Conservation (phyloP, 306 rosid genomes). For the Quercus berberidifolia region DNA sequence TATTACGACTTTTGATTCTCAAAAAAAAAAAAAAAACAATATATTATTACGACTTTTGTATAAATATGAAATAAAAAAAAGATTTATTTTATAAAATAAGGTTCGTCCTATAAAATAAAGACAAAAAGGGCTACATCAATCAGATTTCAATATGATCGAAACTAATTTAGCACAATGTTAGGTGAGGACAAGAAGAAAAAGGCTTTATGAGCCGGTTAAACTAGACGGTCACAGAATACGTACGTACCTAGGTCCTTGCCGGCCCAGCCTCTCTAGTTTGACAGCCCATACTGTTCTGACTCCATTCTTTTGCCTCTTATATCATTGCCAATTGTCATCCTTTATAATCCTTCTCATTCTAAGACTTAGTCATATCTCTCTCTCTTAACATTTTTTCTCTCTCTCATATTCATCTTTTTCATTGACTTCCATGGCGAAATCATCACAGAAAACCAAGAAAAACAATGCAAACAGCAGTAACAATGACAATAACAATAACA, state of each 20-base stretch:
- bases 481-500: neutral
- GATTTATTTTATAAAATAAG: neutral
- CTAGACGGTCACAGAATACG: slow-evolving; percentile 16
- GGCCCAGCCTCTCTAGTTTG: slow-evolving; percentile 11
- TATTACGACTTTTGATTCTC: too few species aligned
- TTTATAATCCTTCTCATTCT: slow-evolving; percentile 18
- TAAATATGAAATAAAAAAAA: neutral
- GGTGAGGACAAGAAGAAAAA: slow-evolving; percentile 15
- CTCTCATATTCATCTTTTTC: neutral
- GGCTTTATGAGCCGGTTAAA: slow-evolving; percentile 22
- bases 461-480: slow-evolving; percentile 16
- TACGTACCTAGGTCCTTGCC: slow-evolving; percentile 1
- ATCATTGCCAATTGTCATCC: neutral
- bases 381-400: neutral
- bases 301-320: neutral
- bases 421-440: slow-evolving; percentile 43
- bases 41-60: too few species aligned
- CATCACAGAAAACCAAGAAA: slow-evolving; percentile 38
- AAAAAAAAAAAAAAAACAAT: too few species aligned
- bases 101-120: neutral
- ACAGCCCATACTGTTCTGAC: slow-evolving; percentile 11
- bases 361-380: slow-evolving; percentile 19
- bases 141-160: neutral
- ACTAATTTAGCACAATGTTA: slow-evolving; percentile 2
- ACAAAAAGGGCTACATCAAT: slow-evolving; percentile 1